Percentiles rank a stretch among this genome's conserved stretches.
phyloP scores from a whole-genome alignment of 208 protist species.

The Trypanosoma vivax region DNA sequence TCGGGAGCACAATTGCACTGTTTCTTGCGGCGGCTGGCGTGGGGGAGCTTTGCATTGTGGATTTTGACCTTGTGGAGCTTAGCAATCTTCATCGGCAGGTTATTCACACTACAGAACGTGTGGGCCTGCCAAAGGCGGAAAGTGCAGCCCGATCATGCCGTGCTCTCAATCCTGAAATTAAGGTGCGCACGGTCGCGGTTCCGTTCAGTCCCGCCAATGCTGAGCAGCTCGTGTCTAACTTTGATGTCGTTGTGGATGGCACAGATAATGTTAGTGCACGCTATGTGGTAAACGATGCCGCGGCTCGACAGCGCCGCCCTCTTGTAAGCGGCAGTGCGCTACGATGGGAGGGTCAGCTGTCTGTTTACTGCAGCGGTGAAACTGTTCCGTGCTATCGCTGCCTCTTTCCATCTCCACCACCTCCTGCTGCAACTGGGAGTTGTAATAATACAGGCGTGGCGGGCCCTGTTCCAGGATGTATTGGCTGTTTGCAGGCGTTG shows the following conservation, averaged over 20 bases:
- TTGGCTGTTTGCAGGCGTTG: slow-evolving; percentile 92
- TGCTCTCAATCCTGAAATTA: slow-evolving; percentile 52
- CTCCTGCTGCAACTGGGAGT: slow-evolving; percentile 68
- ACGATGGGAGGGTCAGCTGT: slow-evolving; percentile 92
- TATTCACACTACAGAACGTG: slow-evolving; percentile 60
- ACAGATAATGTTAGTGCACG: slow-evolving; percentile 92
- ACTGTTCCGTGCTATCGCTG: slow-evolving; percentile 91
- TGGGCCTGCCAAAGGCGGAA: slow-evolving; percentile 76
- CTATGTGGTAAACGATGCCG: slow-evolving; percentile 94
- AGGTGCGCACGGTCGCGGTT: slow-evolving; percentile 28
- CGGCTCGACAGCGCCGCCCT: slow-evolving; percentile 69
- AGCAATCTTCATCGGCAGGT: slow-evolving; percentile 95
- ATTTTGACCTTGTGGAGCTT: slow-evolving; percentile 90
- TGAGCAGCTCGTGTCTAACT: slow-evolving; percentile 45
- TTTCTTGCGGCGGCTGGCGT: slow-evolving; percentile 93
- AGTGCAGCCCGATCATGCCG: slow-evolving; percentile 65
- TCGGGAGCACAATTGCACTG: slow-evolving; percentile 89
- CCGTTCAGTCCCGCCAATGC: slow-evolving; percentile 66
- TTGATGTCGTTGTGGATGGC: slow-evolving; percentile 90
- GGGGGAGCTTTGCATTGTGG: slow-evolving; percentile 82
- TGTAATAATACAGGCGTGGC: slow-evolving; percentile 92
- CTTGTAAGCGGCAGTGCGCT: slow-evolving; percentile 94
- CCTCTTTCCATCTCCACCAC: slow-evolving; percentile 86
- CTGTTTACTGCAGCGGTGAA: slow-evolving; percentile 65
- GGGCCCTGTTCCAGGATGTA: slow-evolving; percentile 89